These are phyloP conservation scores for Histomonas meleagridis DNA, from an alignment of 208 protist genomes.

Conservation along the genomic window DNA sequence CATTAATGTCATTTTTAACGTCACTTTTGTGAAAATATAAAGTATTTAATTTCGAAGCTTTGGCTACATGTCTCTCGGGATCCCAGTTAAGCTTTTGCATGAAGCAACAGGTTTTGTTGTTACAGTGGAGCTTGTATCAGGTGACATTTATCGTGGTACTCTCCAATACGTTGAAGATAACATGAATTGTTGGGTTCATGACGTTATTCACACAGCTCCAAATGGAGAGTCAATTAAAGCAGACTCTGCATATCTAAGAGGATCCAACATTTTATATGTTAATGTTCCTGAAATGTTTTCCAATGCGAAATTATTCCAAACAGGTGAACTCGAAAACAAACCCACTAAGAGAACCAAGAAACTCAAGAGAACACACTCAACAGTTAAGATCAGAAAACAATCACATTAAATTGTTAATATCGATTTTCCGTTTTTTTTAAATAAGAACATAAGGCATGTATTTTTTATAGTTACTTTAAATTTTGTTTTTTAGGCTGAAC, in stretches of 20 bases:
- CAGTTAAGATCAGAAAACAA: background rate
- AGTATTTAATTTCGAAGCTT: too few relatives aligned
- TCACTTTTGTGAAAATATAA: too few relatives aligned
- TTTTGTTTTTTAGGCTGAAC: too few relatives aligned
- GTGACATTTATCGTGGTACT: background rate
- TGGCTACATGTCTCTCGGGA: background rate
- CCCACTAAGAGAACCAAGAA: background rate
- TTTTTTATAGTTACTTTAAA: too few relatives aligned
- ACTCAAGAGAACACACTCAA: background rate
- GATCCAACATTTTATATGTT: background rate
- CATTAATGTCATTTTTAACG: too few relatives aligned
- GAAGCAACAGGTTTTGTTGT: background rate
- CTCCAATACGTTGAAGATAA: conserved; percentile 1
- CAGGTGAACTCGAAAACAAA: background rate
- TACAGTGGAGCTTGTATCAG: background rate
- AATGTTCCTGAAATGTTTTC: conserved; percentile 17
- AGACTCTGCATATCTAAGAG: background rate
- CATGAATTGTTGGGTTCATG: background rate
- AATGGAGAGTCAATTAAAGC: background rate
- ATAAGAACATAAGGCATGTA: too few relatives aligned
- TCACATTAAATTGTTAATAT: background rate
- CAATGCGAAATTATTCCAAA: background rate
- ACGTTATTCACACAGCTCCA: background rate
- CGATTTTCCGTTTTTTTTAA: too few relatives aligned
- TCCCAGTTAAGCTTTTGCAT: conserved; percentile 10